Evolutionary conservation across 2,329 filamentous ascomycete genomes (phyloP), one percentile per base, ranked within the genome.

Genomic region (Penicillium brasilianum): DNA sequence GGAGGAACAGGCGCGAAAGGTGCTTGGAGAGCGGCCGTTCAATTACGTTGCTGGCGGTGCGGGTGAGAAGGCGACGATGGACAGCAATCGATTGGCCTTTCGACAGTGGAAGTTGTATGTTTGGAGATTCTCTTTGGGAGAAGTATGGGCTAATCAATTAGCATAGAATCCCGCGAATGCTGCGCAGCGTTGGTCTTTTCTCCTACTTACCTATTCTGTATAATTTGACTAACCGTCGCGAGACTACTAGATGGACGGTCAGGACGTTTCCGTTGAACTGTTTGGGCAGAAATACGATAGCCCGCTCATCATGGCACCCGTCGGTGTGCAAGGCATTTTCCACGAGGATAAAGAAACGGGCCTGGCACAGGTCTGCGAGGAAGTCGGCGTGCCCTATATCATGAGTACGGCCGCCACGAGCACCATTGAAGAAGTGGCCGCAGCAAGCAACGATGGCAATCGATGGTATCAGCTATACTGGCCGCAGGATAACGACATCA

Each of bases 381-480:
- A 85, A 14, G 77, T 87, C 1, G 80, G 82, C 1, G 81, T 92
- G 0, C 89, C 90, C 0, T 91, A 87, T 74, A 87, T 87, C 55
- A 78, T 91, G 52, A 88, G 84, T 62, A 91, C 89, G 1, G 88
- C 89, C 1, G 83, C 86, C 3, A 84, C 84, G 2, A 81, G 83
- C 34, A 84, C 83, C 0, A 88, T 92, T 60, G 89, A 91, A 71
- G 85, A 91, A 53, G 84, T 91, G 0, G 88, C 87, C 0, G 70
- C 79, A 8, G 86, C 86, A 0, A 86, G 83, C 54, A 84, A 83
- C 0, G 76, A 83, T 5, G 85, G 85, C 0, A 80, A 83, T 34
- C 79, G 88, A 11, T 93, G 88, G 88, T 93, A 84, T 72, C 90
- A 93, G 71, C 82, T 93, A 0, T 93, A 93, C 77, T 92, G 89